A percentile compares a stretch with the other conserved stretches of the same genome.
Conservation (phyloP, 306 rosid genomes). For the Mimosa pudica region DNA sequence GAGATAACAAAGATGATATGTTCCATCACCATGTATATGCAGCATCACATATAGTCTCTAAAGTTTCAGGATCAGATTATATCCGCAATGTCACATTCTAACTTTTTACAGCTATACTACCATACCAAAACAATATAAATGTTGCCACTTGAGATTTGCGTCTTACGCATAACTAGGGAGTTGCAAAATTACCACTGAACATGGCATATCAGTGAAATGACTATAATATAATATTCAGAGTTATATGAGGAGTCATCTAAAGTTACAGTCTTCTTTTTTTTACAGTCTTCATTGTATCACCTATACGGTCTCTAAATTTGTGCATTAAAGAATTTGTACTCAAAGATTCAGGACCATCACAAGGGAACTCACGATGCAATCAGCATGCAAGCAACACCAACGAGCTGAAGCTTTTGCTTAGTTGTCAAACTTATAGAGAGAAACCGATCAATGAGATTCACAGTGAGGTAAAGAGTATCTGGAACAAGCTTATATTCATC, state of each 20-base stretch:
- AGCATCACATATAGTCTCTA: neutral
- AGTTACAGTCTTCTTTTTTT: neutral
- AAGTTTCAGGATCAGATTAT: neutral
- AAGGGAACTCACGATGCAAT: slow-evolving; percentile 82
- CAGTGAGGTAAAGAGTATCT: slow-evolving; percentile 91
- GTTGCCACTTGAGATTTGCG: neutral
- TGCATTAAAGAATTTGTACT: neutral
- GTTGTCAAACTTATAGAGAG: slow-evolving; percentile 62
- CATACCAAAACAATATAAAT: neutral
- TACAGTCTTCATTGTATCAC: no score
- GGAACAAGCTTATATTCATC: slow-evolving; percentile 87
- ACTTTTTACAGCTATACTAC: neutral
- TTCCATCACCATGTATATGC: neutral
- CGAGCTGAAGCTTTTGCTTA: slow-evolving; percentile 77
- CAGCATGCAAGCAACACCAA: slow-evolving; percentile 89
- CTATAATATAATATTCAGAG: neutral
- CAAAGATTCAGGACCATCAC: neutral
- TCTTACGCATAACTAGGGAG: neutral
- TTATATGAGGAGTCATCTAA: neutral
- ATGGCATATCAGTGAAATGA: neutral
- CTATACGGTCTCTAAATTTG: neutral
- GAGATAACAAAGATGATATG: slow-evolving; percentile 2
- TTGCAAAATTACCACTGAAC: neutral
- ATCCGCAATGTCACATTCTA: neutral
- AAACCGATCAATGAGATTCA: slow-evolving; percentile 83